phyloP scores from a whole-genome alignment of 164 flowering plant species.

The Aristolochia fimbriata region DNA sequence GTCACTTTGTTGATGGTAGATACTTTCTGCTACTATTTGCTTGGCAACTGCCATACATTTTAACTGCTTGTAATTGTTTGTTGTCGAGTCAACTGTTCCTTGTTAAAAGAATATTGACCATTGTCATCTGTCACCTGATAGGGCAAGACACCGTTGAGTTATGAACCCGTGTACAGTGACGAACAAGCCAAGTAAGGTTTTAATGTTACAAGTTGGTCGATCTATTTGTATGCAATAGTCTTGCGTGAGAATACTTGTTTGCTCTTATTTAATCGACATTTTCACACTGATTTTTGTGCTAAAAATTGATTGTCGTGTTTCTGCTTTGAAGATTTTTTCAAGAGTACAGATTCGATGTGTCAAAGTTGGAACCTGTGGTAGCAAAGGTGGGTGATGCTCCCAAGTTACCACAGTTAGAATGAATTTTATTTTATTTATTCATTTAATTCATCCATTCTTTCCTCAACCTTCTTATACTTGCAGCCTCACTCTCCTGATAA shows the following conservation, averaged over 20 bases:
- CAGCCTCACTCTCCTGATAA: conserved; percentile 99
- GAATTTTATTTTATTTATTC: no score
- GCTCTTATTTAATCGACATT: background rate
- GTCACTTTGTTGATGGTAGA: background rate
- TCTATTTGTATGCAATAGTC: no score
- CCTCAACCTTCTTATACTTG: conserved; percentile 10
- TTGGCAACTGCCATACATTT: no score
- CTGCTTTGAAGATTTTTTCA: conserved; percentile 4
- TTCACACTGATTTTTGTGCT: background rate
- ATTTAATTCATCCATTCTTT: background rate
- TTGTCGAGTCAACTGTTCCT: background rate
- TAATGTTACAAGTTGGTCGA: background rate
- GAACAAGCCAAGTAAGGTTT: conserved; percentile 58
- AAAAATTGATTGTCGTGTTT: background rate
- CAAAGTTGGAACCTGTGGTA: conserved; percentile 92
- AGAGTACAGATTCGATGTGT: conserved; percentile 77
- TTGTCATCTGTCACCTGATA: conserved; percentile 14
- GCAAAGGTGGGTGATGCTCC: conserved; percentile 62
- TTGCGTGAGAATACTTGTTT: background rate
- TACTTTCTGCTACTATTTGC: no score
- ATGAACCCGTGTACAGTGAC: conserved; percentile 91
- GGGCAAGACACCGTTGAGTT: conserved; percentile 73
- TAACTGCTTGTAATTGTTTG: background rate
- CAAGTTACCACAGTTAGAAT: background rate
- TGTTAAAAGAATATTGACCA: background rate